These are phyloP conservation scores for Geotrichum cucujoidarum DNA, from an alignment of 1,139 yeast genomes.

Conservation along the genomic window DNA sequence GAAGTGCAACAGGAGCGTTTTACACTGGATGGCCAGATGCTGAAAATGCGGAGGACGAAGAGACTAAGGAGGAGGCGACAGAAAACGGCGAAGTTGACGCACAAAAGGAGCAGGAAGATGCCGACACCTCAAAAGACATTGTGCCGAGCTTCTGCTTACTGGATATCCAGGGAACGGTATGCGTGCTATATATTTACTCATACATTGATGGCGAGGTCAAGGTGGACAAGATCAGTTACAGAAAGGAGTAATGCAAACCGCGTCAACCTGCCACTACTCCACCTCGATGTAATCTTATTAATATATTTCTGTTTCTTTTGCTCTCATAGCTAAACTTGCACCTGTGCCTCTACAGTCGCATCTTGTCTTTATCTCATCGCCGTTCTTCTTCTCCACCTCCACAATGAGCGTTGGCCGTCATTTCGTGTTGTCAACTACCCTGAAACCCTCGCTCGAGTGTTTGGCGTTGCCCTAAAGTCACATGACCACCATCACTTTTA, in stretches of 20 bases:
- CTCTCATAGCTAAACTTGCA: not conserved
- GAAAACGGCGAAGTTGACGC: conserved; percentile 19
- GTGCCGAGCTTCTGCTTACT: conserved; percentile 87
- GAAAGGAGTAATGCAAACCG: conserved; percentile 44
- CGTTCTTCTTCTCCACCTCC: no score
- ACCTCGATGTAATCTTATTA: no score
- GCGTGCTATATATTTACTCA: conserved; percentile 83
- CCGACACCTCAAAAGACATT: conserved; percentile 34
- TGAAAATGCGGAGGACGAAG: conserved; percentile 33
- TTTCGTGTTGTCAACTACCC: not conserved
- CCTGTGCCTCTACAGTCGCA: not conserved
- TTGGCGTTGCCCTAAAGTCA: not conserved
- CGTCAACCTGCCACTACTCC: not conserved
- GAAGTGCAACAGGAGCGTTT: conserved; percentile 92
- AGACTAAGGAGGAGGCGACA: conserved; percentile 24
- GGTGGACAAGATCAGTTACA: conserved; percentile 83
- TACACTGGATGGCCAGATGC: conserved; percentile 48
- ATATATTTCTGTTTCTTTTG: no score
- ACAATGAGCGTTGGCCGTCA: no score
- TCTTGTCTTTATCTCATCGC: no score
- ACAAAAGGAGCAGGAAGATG: conserved; percentile 19
- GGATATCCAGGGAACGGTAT: conserved; percentile 71
- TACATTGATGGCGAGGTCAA: conserved; percentile 76
- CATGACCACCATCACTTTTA: not conserved
- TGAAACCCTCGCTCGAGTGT: not conserved